Base-by-base conservation (phyloP, 805 yeast genomes). In the Maudiozyma barnettii region DNA sequence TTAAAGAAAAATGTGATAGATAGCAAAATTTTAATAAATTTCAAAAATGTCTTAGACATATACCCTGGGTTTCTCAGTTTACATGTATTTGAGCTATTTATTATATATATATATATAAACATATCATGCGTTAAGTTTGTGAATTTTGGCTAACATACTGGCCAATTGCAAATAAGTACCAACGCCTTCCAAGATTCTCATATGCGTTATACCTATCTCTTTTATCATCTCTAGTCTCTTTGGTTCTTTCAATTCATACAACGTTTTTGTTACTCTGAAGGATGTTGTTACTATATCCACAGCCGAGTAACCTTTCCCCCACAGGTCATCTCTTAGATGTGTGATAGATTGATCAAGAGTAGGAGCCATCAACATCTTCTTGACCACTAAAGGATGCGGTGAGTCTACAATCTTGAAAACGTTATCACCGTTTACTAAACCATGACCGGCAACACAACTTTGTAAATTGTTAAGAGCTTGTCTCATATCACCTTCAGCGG, bases 401-500 rank as follows among this genome's bases (percentile, higher is more conserved):
- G 89, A 84, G 63, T 93, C 99, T 2, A 93, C 98, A 49, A 93
- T 86, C 62, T 84, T 87, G 74, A 89, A 93, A 16, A 93, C 99
- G 58, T 90, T 91, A 38, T 85, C 88, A 42, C 88, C 88, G 59
- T 80, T 85, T n/a, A 93, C 96, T 47, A 85, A 74, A 3, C 84
- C 90, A 67, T 90, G 90, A 2, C 99, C 99, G 1, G 96, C 88
- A 30, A 82, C 91, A 0, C 97, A 89, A 59, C 95, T 82, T 63
- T 93, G 99, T 49, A 93, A 64, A 65, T 93, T 93, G 61, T 93
- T 93, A 43, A 93, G 77, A 0, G 98, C 99, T 66, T 93, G 99
- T 65, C 99, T 80, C 99, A 93, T 91, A 63, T 93, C 99, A 50
- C 99, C 99, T 61, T 93, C 99, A 0, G 96, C 95, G 0, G 97